Conservation (phyloP, 176 grass and related monocot species). For the Eragrostis nindensis region DNA sequence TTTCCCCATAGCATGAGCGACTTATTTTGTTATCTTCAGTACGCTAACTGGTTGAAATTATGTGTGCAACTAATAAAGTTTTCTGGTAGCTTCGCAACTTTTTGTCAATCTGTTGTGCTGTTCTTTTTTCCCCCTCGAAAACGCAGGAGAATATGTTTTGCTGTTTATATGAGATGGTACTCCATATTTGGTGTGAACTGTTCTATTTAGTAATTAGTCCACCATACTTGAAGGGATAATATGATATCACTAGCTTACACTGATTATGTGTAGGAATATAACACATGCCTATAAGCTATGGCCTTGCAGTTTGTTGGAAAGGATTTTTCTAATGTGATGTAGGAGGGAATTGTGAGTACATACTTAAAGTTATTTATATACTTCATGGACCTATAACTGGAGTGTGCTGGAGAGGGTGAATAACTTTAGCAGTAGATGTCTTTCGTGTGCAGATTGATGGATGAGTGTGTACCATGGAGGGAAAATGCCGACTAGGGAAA, state of each 20-base stretch:
- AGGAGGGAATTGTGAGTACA: background rate
- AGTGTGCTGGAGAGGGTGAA: background rate
- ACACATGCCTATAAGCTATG: conserved; percentile 23
- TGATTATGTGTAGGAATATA: conserved; percentile 13
- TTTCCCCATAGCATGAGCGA: conserved; percentile 3
- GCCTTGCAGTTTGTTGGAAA: background rate
- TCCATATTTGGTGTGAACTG: conserved; percentile 3
- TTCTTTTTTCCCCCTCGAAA: too few species aligned
- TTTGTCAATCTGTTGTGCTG: conserved; percentile 12
- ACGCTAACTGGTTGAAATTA: conserved; percentile 17
- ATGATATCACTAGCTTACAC: conserved; percentile 23
- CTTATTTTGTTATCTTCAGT: conserved; percentile 18
- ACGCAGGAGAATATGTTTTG: too few species aligned
- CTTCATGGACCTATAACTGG: background rate
- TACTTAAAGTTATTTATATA: background rate
- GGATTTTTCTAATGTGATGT: conserved; percentile 5
- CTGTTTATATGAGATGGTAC: background rate
- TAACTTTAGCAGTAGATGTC: background rate
- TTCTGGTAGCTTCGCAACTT: background rate
- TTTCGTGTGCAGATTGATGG: conserved; percentile 1
- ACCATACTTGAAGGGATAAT: background rate
- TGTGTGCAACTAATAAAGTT: background rate
- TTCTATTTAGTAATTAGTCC: background rate
- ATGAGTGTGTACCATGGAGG: conserved; percentile 19
- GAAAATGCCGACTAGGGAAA: conserved; percentile 17